Evolutionary conservation across 2,329 filamentous ascomycete species (phyloP), one percentile per base, ranked within the genome.

Genomic region (Tolypocladium cylindrosporum): DNA sequence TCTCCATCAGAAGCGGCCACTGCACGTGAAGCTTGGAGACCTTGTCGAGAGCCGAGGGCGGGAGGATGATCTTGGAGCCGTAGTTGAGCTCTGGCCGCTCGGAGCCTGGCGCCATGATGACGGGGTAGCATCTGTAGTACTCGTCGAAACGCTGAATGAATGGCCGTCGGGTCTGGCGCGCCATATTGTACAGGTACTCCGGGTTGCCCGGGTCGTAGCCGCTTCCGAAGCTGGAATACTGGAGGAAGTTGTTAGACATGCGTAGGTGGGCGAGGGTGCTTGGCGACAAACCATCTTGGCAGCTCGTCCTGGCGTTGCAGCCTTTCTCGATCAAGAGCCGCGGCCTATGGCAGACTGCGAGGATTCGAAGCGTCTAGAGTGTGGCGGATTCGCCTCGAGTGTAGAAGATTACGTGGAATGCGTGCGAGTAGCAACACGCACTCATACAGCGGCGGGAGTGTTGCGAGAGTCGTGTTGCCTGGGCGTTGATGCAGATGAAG

Each of bases 101-200:
- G 42, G 90, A 85, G 3, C 93, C 92, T 14, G 92, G 91, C 61
- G 96, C 85, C 92, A 99, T 97, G 66, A 88, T 86, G 67, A 97
- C 83, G 50, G 94, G 94, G 69, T 97, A 99, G 79, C 92, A 97
- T 68, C 94, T 88, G 76, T 97, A 97, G 78, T 96, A 97, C 74
- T 99, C 94, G 74, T 99, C 93, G 77, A 99, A 99, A 60, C 92
- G 90, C 66, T 91, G 89, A 56, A 78, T 65, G 75, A 79, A 67
- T 71, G 79, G 72, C 56, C 79, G 74, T 59, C 80, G 77, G 58
- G 75, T 73, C 57, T 69, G 66, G 59, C 71, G 72, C 42, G 76
- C 76, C 73, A 80, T 75, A 68, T 76, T 76, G 67, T 75, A 78
- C 66, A 80, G 74, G 59, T 77, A 72, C 37, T 75, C 72, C n/a